Percentiles rank a stretch among this genome's conserved stretches.
These are phyloP conservation scores for Epichloe festucae DNA, from an alignment of 2,329 filamentous ascomycete genomes.

Conservation along the genomic window DNA sequence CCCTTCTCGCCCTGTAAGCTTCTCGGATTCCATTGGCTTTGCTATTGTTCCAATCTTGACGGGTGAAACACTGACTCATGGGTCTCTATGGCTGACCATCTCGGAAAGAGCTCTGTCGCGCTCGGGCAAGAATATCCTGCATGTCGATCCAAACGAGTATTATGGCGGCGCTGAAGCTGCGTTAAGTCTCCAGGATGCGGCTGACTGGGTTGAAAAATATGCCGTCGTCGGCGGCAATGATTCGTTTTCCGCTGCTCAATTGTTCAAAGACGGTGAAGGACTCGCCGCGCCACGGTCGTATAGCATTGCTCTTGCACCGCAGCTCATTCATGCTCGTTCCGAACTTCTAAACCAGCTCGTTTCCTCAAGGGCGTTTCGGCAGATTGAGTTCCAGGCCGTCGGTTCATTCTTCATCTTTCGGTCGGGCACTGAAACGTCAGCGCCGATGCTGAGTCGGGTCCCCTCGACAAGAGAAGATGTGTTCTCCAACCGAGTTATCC, in stretches of 20 bases:
- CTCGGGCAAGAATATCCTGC: constrained; percentile 80
- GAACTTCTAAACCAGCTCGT: constrained; percentile 66
- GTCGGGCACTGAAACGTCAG: constrained; percentile 15
- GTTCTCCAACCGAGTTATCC: constrained; percentile 64
- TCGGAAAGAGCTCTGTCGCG: constrained; percentile 71
- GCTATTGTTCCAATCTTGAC: neutral
- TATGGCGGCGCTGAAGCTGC: constrained; percentile 83
- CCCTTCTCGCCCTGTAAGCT: constrained; percentile 63
- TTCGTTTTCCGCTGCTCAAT: constrained; percentile 17
- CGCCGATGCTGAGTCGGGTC: constrained; percentile 48
- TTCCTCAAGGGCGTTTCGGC: constrained; percentile 76
- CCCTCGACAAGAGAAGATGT: constrained; percentile 87
- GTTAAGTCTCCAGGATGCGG: constrained; percentile 69
- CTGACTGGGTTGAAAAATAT: constrained; percentile 51
- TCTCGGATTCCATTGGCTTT: constrained; percentile 19
- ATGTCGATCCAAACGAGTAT: constrained; percentile 76
- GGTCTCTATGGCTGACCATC: constrained; percentile 21
- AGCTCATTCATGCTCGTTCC: constrained; percentile 76
- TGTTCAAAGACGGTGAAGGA: constrained; percentile 23
- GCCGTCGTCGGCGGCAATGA: constrained; percentile 12
- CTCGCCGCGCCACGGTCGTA: constrained; percentile 61
- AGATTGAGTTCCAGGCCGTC: constrained; percentile 87
- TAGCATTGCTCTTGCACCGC: constrained; percentile 70
- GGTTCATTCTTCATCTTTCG: constrained; percentile 80
- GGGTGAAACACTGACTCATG: constrained; percentile 9